Conservation (phyloP, 345 rosid species). For the Populus euphratica region DNA sequence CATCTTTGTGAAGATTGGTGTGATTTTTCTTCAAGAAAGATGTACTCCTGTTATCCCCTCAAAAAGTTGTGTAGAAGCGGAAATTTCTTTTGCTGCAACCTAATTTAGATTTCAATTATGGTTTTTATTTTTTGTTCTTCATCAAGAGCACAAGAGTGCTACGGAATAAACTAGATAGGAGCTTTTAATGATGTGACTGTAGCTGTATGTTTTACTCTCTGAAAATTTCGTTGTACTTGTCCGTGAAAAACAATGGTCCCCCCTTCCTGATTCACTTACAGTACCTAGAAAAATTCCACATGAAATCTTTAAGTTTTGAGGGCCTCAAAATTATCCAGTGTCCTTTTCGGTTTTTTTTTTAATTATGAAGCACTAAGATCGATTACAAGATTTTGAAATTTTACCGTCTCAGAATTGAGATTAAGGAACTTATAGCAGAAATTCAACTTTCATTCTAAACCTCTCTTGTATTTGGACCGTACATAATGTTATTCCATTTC, state of each 20-base stretch:
- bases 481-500: neutral
- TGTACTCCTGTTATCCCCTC: neutral
- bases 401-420: neutral
- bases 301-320: neutral
- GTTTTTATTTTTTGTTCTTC: neutral
- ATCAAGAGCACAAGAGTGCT: neutral
- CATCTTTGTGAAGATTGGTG: neutral
- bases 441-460: neutral
- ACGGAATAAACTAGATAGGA: constrained; percentile 5
- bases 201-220: constrained; percentile 7
- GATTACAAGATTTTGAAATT: neutral
- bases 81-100: neutral
- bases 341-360: neutral
- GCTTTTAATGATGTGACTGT: constrained; percentile 17
- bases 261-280: constrained; percentile 8
- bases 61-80: neutral
- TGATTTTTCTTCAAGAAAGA: neutral
- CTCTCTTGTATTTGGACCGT: neutral
- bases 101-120: neutral
- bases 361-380: neutral
- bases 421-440: neutral
- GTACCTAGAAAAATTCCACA: constrained; percentile 20
- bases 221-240: constrained; percentile 1
- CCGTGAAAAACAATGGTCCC: constrained; percentile 25
- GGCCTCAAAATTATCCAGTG: neutral